Percentiles rank a stretch among this genome's conserved stretches.
phyloP scores from a whole-genome alignment of 1,284 basidiomycete species.

The Takashimella koratensis region DNA sequence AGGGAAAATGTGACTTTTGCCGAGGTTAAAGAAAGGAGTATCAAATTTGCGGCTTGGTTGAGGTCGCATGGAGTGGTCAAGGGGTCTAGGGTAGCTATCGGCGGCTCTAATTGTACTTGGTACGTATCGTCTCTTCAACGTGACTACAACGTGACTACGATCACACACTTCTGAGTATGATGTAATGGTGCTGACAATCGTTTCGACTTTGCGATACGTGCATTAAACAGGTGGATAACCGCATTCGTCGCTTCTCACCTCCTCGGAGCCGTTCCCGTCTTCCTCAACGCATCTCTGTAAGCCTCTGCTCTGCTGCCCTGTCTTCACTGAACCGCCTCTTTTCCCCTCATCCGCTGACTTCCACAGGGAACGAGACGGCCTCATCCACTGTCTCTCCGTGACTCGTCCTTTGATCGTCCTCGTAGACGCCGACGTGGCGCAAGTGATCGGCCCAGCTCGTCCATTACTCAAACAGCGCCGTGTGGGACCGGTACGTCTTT shows the following conservation, averaged over 20 bases:
- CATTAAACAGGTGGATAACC: constrained; percentile 32
- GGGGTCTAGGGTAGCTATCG: constrained; percentile 35
- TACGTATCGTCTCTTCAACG: neutral
- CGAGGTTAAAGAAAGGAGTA: constrained; percentile 20
- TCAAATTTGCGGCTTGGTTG: constrained; percentile 33
- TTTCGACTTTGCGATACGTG: constrained; percentile 28
- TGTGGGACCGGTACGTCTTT: neutral
- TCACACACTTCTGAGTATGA: neutral
- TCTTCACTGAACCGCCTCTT: neutral
- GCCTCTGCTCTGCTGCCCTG: constrained; percentile 6
- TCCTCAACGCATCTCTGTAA: constrained; percentile 43
- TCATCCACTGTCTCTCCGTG: constrained; percentile 31
- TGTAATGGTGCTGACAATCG: constrained; percentile 2
- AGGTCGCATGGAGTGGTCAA: constrained; percentile 24
- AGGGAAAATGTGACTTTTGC: constrained; percentile 28
- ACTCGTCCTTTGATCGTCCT: constrained; percentile 32
- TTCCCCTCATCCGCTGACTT: neutral
- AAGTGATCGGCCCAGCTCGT: constrained; percentile 17
- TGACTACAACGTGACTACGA: neutral
- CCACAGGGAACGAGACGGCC: constrained; percentile 8
- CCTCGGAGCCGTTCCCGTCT: constrained; percentile 36
- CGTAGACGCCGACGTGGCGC: constrained; percentile 29
- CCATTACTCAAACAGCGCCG: neutral
- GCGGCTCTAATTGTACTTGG: constrained; percentile 32
- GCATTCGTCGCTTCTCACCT: constrained; percentile 35